phyloP scores from a whole-genome alignment of 1,139 yeast species.

The Suhomyces yuchorum region DNA sequence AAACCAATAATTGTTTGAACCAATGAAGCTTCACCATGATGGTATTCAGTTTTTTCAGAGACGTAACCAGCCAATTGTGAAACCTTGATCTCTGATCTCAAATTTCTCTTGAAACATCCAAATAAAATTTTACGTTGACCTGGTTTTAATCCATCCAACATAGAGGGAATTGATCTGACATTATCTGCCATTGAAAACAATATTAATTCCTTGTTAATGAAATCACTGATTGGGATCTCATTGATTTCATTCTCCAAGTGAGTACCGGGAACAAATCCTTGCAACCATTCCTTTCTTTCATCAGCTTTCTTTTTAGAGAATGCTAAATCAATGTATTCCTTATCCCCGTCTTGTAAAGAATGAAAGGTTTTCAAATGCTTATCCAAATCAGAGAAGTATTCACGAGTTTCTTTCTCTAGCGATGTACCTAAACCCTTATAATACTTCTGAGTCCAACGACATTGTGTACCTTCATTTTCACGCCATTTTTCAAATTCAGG shows the following conservation, averaged over 20 bases:
- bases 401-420: constrained; percentile 75
- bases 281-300: constrained; percentile 96
- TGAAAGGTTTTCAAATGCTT: constrained; percentile 86
- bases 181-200: constrained; percentile 97
- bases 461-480: constrained; percentile 71
- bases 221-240: constrained; percentile 87
- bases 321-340: constrained; percentile 83
- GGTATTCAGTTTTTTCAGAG: constrained; percentile 88
- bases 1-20: constrained; percentile 88
- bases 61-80: constrained; percentile 91
- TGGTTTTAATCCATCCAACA: constrained; percentile 94
- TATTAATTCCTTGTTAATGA: constrained; percentile 92
- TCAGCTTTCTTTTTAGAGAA: constrained; percentile 96
- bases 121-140: constrained; percentile 93
- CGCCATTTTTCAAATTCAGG: constrained; percentile 97
- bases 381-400: constrained; percentile 84
- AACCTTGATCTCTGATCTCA: constrained; percentile 79
- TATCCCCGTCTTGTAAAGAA: constrained; percentile 78
- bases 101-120: constrained; percentile 84
- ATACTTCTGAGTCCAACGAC: constrained; percentile 92
- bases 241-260: constrained; percentile 79
- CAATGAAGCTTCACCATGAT: constrained; percentile 91
- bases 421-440: constrained; percentile 99
- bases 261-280: constrained; percentile 88
- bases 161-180: constrained; percentile 91